These are phyloP conservation scores for Pseudozyma sp. DNA, from an alignment of 1,284 basidiomycete species.

Conservation along the genomic window DNA sequence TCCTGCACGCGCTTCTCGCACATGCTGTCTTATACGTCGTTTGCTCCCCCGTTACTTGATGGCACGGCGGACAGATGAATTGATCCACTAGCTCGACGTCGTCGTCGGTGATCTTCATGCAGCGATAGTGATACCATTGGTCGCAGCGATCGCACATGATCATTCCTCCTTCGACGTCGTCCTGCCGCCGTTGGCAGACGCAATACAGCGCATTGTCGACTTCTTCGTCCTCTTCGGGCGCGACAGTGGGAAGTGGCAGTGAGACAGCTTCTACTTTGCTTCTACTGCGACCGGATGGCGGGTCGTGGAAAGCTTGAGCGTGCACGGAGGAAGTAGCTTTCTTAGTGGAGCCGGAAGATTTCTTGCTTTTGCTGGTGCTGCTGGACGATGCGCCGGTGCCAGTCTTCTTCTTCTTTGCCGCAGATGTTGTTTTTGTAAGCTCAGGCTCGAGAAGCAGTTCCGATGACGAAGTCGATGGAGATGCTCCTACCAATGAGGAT, in stretches of 20 bases:
- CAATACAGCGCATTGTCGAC: conserved; percentile 52
- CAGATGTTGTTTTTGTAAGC: neutral
- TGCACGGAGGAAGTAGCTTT: conserved; percentile 12
- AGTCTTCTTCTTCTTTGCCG: conserved; percentile 35
- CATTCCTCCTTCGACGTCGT: conserved; percentile 62
- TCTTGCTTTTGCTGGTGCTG: conserved; percentile 19
- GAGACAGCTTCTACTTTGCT: conserved; percentile 6
- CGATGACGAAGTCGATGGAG: neutral
- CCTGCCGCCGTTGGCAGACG: conserved; percentile 45
- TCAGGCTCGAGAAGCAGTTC: neutral
- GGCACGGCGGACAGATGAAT: conserved; percentile 59
- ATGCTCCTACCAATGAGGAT: neutral
- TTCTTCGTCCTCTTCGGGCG: conserved; percentile 28
- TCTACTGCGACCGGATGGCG: conserved; percentile 9
- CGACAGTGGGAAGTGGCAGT: neutral
- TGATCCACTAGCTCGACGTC: conserved; percentile 54
- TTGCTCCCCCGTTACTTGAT: conserved; percentile 28
- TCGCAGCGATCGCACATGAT: conserved; percentile 64
- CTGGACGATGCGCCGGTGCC: conserved; percentile 1
- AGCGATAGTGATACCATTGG: conserved; percentile 62
- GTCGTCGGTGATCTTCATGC: conserved; percentile 53
- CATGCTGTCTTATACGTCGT: conserved; percentile 59
- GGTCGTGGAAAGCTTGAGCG: neutral
- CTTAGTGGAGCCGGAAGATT: conserved; percentile 8
- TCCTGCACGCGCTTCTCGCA: conserved; percentile 32